Base-by-base conservation (phyloP, 2,329 filamentous ascomycete species). In the Trichophyton mentagrophytes region DNA sequence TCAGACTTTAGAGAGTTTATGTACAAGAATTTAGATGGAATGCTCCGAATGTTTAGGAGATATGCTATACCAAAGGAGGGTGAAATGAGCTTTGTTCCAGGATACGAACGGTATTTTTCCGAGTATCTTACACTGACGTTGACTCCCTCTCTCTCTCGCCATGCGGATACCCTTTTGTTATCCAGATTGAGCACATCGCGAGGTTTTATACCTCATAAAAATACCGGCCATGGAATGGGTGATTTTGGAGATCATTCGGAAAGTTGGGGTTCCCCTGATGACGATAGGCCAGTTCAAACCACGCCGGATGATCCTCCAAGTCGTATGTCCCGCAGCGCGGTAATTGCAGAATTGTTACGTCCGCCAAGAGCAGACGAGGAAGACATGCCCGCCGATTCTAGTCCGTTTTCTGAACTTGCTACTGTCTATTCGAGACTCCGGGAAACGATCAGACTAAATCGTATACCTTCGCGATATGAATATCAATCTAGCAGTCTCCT, bases 1-100 rank as follows among this genome's bases (percentile, higher is more conserved):
- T 73, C 73, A 17, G 71, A 79, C 0, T 92, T 96, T 69, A 79
- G 84, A 2, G 78, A 84, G 0, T 95, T 90, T 77, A 74, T 95
- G 13, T 77, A 81, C 59, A 77, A 78, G 42, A 79, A 85, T 59
- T 79, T 89, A 67, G 74, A 76, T n/a, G 63, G 69, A 13, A 65
- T 68, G 3, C 70, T 82, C 8, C 74, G 77, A 3, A 77, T 79
- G 60, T 70, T 78, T 6, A 77, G 79, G 58, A 81, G 79, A 62
- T 74, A 74, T 38, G 68, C 78, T 47, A 69, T 77, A 53, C 69
- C 73, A 13, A 66, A 72, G 65, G 72, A 75, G 36, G 69, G 68
- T 62, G 69, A 72, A 59, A 68, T 72, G 49, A 61, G 68, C 4
- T 68, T 69, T 49, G 62, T 67, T 3, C 68, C 73, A 13, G 65